Base-by-base conservation (phyloP, 1,284 basidiomycete species). In the Heliocybe sulcata region DNA sequence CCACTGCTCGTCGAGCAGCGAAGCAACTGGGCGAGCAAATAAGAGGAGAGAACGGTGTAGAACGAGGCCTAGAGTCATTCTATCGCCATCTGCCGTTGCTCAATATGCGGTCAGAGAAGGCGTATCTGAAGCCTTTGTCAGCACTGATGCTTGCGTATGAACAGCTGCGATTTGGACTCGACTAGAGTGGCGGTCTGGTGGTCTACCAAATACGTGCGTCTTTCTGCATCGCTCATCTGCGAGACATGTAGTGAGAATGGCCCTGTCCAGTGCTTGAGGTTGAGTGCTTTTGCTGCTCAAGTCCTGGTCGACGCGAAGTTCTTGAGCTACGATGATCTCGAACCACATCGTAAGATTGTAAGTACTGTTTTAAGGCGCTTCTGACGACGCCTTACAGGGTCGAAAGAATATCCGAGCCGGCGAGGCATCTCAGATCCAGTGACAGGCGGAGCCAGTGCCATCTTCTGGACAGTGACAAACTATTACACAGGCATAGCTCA, bases 1-100 rank as follows among this genome's bases (percentile, higher is more conserved):
- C 72, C 1, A 59, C 62, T 14, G 77, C 78, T 0, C 75, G 74
- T 57, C 63, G 64, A 2, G 77, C 79, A 14, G 85, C 85, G 0
- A 63, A 64, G 27, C 60, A 60, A 42, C 68, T 87, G 67, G 81
- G 80, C 0, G 69, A 78, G 45, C 67, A 75, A 59, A 87, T 88
- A 50, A 63, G 70, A 19, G 57, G 61, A 1, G 85, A 82, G 76
- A 67, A 82, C 48, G 83, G 82, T 1, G 72, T 79, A 0, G 57
- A 63, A 25, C 65, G 65, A 26, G 83, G 81, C 3, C 77, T 77
- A 0, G 73, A 79, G 20, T 79, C 77, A 45, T 83, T 85, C 63
- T 82, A 85, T 64, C 67, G 68, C n/a, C 82, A 85, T 64, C 65
- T 86, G 20, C 83, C 83, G 0, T 62, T 85, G 48, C 64, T 80